Evolutionary conservation across 2,329 filamentous ascomycete species (phyloP).

Genomic region (Pseudocercospora crystallina): DNA sequence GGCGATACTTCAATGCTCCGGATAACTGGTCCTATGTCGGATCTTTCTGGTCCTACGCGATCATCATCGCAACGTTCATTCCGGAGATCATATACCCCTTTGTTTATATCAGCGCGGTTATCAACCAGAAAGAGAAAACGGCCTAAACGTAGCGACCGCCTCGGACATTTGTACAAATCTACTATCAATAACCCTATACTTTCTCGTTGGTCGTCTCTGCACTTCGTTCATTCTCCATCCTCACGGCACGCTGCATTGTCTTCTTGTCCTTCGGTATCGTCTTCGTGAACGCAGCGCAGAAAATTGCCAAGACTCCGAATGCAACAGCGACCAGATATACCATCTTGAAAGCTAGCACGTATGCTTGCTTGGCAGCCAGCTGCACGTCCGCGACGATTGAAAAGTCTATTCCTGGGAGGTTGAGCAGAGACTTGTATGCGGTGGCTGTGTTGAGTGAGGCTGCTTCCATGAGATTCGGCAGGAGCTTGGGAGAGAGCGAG

Average conservation of each 20-base stretch:
- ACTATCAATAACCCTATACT: no score
- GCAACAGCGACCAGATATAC: constrained; percentile 17
- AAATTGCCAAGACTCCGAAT: constrained; percentile 13
- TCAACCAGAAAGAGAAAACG: constrained; percentile 6
- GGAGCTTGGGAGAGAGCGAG: constrained; percentile 1
- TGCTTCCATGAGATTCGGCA: constrained; percentile 3
- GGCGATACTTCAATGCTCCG: constrained; percentile 41
- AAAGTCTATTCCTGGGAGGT: neutral
- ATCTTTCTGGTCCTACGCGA: constrained; percentile 34
- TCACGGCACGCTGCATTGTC: constrained; percentile 12
- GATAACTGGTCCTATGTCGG: constrained; percentile 42
- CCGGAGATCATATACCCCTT: constrained; percentile 42
- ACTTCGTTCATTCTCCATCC: constrained; percentile 16
- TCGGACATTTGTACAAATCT: no score
- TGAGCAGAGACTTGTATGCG: constrained; percentile 9
- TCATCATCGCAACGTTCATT: constrained; percentile 39
- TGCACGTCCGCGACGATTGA: neutral
- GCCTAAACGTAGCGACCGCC: neutral
- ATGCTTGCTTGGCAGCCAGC: constrained; percentile 10
- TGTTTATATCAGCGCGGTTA: constrained; percentile 37
- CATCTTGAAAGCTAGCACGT: constrained; percentile 14
- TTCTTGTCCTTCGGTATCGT: constrained; percentile 17
- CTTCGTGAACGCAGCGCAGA: constrained; percentile 15
- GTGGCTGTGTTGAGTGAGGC: constrained; percentile 15
- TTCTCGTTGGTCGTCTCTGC: no score